These are phyloP conservation scores for Spathaspora girioi DNA, from an alignment of 805 yeast species.

Conservation along the genomic window DNA sequence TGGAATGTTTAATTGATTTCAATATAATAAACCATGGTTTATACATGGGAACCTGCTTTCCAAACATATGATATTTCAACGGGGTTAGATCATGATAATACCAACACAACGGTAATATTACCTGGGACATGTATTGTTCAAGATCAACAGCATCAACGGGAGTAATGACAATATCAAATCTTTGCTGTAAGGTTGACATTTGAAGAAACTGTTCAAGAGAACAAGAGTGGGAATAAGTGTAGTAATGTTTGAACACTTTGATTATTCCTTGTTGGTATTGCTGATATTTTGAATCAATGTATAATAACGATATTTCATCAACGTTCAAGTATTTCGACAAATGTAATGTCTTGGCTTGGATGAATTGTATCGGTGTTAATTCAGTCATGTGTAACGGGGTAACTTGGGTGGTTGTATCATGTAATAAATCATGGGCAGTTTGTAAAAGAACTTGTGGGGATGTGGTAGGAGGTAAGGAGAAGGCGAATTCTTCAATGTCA, in stretches of 20 bases:
- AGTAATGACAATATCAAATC: constrained; percentile 18
- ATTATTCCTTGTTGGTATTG: constrained; percentile 27
- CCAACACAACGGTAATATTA: constrained; percentile 24
- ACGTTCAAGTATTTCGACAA: constrained; percentile 17
- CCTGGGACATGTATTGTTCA: constrained; percentile 22
- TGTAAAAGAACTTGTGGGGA: constrained; percentile 1
- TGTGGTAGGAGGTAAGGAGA: background rate
- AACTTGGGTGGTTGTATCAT: constrained; percentile 3
- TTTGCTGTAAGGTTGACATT: constrained; percentile 9
- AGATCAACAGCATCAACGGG: constrained; percentile 21
- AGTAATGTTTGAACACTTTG: constrained; percentile 26
- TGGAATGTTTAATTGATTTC: constrained; percentile 10
- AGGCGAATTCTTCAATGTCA: constrained; percentile 6
- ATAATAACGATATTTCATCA: constrained; percentile 15
- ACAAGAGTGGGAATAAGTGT: constrained; percentile 11
- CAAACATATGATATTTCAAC: constrained; percentile 23
- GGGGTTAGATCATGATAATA: constrained; percentile 21
- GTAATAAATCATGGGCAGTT: constrained; percentile 10
- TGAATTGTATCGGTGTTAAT: constrained; percentile 13
- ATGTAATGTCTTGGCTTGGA: constrained; percentile 15
- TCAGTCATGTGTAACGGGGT: background rate
- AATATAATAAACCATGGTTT: constrained; percentile 18
- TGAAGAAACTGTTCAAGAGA: constrained; percentile 13
- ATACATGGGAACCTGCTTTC: constrained; percentile 12
- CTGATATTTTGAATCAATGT: constrained; percentile 15